A percentile compares a stretch with the other conserved stretches of the same genome.
phyloP scores from a whole-genome alignment of 306 rosid species.

The Macrotyloma uniflorum region DNA sequence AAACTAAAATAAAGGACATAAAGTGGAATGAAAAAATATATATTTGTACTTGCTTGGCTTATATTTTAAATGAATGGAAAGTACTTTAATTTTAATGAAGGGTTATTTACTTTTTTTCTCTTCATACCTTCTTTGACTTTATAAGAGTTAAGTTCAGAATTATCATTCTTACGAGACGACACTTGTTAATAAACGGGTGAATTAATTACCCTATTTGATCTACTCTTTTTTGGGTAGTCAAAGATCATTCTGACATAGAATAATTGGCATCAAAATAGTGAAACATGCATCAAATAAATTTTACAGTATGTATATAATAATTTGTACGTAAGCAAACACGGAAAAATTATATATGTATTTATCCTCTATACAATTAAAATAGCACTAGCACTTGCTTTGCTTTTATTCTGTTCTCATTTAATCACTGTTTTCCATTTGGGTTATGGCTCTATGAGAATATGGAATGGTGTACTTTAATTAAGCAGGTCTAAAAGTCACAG shows the following conservation, averaged over 20 bases:
- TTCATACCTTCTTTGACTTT: not conserved
- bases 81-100: not conserved
- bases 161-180: not conserved
- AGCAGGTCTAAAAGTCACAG: constrained; percentile 1
- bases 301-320: not conserved
- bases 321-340: constrained; percentile 15
- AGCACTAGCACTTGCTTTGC: not conserved
- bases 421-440: not conserved
- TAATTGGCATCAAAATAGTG: not conserved
- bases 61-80: not conserved
- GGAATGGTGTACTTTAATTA: constrained; percentile 5
- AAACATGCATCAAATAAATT: too few species aligned
- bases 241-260: not conserved
- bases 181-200: not conserved
- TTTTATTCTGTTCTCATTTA: constrained; percentile 1
- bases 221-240: too few species aligned
- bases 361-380: constrained; percentile 42
- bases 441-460: not conserved
- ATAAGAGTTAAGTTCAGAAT: not conserved
- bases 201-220: not conserved
- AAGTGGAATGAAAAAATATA: not conserved
- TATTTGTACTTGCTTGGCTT: not conserved
- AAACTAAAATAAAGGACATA: not conserved
- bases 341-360: constrained; percentile 1
- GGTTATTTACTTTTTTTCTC: not conserved